Base-by-base conservation (phyloP, 805 yeast genomes). In the Ogataea degrootiae region DNA sequence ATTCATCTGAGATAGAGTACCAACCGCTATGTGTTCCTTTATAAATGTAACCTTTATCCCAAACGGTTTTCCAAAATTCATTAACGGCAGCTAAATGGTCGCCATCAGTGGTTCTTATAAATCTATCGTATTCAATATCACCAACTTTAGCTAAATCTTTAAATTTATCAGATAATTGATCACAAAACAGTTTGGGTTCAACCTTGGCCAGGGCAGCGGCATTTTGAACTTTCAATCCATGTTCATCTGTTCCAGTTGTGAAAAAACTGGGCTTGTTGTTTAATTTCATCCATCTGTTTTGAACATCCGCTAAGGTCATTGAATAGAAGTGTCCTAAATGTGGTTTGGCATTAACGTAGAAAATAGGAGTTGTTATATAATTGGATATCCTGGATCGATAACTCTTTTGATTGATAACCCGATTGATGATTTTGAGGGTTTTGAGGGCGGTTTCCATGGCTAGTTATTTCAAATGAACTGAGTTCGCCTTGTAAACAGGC, bases 181-280 rank as follows among this genome's bases (percentile, higher is more conserved):
- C 96, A 21, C 90, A 95, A 57, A 91, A 85, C 39, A 64, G 60
- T 58, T 83, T 75, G 1, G 97, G 88, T 1, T 69, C 68, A n/a
- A 65, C 61, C 0, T 60, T 59, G 12, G 72, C 74, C 48, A 71
- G 72, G 31, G 69, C 71, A 0, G 97, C 96, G 0, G 95, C 97
- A n/a, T 78, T 73, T 57, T 88, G 96, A 31, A 92, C 92, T 70
- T 94, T 94, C 46, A 90, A 68, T 0, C 99, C 99, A 64, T 94
- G 99, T 66, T 94, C 99, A 64, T 94, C 99, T 0, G 97, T 91
- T 0, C 99, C 99, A 0, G 98, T 94, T 6, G 87, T 78, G 59
- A 91, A 76, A 50, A 69, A 76, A 0, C 78, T 66, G 4, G 68
- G 61, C 2, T 75, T 67, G 0, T 66, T 67, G 9, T 66, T 63